Evolutionary conservation across 1,139 yeast species (phyloP).

Genomic region (Wickerhamomyces sp.): DNA sequence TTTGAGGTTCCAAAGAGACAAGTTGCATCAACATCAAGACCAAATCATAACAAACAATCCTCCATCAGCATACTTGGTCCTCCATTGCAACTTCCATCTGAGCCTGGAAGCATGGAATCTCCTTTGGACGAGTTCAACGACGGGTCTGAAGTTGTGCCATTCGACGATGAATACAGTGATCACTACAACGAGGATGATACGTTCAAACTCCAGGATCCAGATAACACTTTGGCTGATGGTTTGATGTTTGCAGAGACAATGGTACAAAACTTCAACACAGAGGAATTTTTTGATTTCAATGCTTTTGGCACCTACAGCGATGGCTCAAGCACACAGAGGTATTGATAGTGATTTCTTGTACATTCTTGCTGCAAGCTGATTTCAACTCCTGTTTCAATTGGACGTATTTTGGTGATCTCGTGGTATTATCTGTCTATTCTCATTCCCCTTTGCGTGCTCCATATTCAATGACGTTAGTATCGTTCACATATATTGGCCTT

Average conservation of each 20-base stretch:
- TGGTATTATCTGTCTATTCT: too few relatives aligned
- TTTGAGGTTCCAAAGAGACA: conserved; percentile 13
- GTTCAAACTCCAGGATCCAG: not conserved
- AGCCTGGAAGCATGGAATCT: conserved; percentile 3
- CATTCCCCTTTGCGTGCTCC: too few relatives aligned
- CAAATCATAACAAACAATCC: conserved; percentile 6
- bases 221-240: not conserved
- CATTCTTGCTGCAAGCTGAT: too few relatives aligned
- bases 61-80: conserved; percentile 20
- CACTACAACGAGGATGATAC: too few relatives aligned
- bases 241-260: conserved; percentile 2
- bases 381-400: too few relatives aligned
- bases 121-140: conserved; percentile 9
- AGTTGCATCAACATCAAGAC: not conserved
- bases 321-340: too few relatives aligned
- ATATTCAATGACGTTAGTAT: too few relatives aligned
- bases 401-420: too few relatives aligned
- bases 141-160: conserved; percentile 4
- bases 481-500: too few relatives aligned
- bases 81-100: conserved; percentile 10
- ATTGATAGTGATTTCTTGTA: too few relatives aligned
- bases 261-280: conserved; percentile 5
- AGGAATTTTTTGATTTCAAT: conserved; percentile 19
- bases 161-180: conserved; percentile 1
- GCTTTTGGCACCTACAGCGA: conserved; percentile 19